Evolutionary conservation across 2,329 filamentous ascomycete genomes (phyloP), one percentile per base, ranked within the genome.

Genomic region (Colletotrichum salicis): DNA sequence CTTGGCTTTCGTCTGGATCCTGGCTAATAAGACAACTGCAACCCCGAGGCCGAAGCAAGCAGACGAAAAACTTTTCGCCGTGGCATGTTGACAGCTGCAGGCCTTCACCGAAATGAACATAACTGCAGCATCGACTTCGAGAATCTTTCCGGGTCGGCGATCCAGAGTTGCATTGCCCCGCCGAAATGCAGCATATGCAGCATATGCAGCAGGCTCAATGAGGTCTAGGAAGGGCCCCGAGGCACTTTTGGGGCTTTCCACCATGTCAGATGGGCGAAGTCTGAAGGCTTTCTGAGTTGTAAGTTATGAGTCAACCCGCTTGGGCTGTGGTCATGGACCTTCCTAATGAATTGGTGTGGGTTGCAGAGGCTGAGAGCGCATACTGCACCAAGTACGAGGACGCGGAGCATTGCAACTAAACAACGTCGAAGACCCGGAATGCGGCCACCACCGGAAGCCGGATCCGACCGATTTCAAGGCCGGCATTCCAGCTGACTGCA

Each of bases 91-190:
- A 63, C 41, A 68, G 41, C 58, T 71, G 68, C 68, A 61, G n/a
- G 29, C 56, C 35, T 48, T 67, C 48, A 61, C 67, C 58, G 31
- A 62, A 62, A 56, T 24, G 68, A 64, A 67, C 31, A n/a, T 15
- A 51, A 37, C 57, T 57, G 51, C 63, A 67, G 63, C 57, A 67
- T 70, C 63, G 51, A 67, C 29, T 22, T 52, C 45, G 54, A 56
- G 33, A 33, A 52, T 33, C 35, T 48, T 45, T 45, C 56, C 54
- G 41, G 64, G 45, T 31, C 64, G 37, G 27, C 64, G 64, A 71
- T 63, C 58, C 64, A 63, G 41, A 71, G 58, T 63, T 68, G 58
- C 58, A 71, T 63, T 45, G 69, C 33, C 58, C 58, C 64, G 54
- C 58, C 45, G 33, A 22, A 54, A 45, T 55, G 56, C 54, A 35